phyloP scores from a whole-genome alignment of 164 flowering plant species.

The Malania oleifera region DNA sequence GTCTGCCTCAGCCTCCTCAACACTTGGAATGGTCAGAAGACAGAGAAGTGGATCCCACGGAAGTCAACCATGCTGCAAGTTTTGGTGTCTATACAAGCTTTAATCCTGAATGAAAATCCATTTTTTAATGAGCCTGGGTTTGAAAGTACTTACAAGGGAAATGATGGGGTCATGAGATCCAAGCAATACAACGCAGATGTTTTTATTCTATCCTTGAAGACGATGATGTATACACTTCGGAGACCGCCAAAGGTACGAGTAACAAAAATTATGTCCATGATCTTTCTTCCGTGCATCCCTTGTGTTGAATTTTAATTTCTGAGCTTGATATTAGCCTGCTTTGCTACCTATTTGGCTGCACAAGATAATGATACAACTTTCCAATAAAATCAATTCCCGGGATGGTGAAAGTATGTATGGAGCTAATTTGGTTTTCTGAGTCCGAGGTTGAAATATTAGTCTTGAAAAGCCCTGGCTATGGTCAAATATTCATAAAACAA shows the following conservation, averaged over 20 bases:
- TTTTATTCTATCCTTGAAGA: not conserved
- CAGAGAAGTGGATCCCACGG: not conserved
- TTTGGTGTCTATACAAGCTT: constrained; percentile 5
- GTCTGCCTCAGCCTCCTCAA: constrained; percentile 8
- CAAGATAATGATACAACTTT: no score
- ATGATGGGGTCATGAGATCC: not conserved
- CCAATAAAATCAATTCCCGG: no score
- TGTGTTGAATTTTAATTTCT: no score
- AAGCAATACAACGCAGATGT: not conserved
- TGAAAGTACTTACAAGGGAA: not conserved
- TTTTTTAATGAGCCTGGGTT: constrained; percentile 1
- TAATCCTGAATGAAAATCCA: not conserved
- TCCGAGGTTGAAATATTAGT: no score
- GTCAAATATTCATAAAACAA: no score
- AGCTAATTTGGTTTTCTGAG: no score
- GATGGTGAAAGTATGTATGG: no score
- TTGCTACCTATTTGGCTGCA: no score
- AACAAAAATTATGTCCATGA: not conserved
- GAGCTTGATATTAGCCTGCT: no score
- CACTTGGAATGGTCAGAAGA: not conserved
- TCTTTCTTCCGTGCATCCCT: no score
- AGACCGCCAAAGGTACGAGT: constrained; percentile 1
- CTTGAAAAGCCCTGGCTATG: no score
- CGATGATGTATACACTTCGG: not conserved
- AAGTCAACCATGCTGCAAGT: constrained; percentile 7